phyloP scores from a whole-genome alignment of 2,329 filamentous ascomycete genomes.

The Dothideomycetidae sp. region DNA sequence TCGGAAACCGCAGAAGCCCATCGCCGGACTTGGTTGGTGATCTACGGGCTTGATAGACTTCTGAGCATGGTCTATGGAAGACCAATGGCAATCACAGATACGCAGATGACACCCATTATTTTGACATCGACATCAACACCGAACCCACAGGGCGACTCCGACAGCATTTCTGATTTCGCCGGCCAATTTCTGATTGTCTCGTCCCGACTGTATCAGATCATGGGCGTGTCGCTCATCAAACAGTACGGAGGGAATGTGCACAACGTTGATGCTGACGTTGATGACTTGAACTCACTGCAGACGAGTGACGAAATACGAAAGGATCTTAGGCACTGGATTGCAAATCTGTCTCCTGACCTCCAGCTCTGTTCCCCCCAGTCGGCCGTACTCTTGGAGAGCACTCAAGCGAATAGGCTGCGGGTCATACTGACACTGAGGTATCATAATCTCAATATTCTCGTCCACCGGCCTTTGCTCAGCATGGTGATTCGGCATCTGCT shows the following conservation, averaged over 20 bases:
- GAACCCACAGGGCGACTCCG: no score
- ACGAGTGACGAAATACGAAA: neutral
- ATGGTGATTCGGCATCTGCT: neutral
- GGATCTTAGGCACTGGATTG: neutral
- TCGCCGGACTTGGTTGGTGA: slow-evolving; percentile 37
- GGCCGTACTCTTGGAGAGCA: no score
- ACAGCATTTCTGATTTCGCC: no score
- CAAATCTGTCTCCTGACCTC: no score
- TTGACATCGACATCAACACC: no score
- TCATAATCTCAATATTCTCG: neutral
- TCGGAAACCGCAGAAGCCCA: slow-evolving; percentile 30
- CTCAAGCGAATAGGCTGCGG: neutral
- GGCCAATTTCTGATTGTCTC: no score
- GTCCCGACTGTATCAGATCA: no score
- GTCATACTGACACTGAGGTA: neutral
- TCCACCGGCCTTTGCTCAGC: neutral
- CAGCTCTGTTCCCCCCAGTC: no score
- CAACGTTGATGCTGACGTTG: neutral
- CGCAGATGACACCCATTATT: no score
- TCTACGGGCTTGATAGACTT: slow-evolving; percentile 34
- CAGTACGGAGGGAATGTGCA: no score
- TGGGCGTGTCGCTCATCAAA: no score
- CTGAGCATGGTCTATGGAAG: neutral
- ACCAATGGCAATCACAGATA: neutral
- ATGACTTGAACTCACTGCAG: neutral